phyloP scores from a whole-genome alignment of 2,329 filamentous ascomycete species.

The Colletotrichum camelliae region DNA sequence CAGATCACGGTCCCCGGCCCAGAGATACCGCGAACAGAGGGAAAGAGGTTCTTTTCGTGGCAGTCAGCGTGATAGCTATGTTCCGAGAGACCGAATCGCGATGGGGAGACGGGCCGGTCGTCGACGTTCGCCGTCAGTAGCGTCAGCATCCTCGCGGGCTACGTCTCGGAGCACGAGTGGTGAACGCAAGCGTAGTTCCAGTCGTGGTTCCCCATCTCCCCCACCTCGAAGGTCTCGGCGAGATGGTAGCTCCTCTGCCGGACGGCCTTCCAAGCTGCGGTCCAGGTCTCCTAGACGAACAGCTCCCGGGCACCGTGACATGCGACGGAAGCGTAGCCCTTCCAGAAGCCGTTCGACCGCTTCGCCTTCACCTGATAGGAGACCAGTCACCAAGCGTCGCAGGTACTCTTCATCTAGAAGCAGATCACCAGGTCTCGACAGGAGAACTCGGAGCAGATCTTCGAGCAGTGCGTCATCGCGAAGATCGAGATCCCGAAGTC shows the following conservation, averaged over 20 bases:
- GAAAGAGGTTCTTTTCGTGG: constrained; percentile 45
- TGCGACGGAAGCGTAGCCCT: constrained; percentile 26
- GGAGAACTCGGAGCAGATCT: constrained; percentile 35
- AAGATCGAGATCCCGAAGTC: constrained; percentile 44
- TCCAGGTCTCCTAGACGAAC: constrained; percentile 41
- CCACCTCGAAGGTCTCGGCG: constrained; percentile 38
- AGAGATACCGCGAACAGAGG: constrained; percentile 47
- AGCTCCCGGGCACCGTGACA: constrained; percentile 25
- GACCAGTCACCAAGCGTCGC: constrained; percentile 53
- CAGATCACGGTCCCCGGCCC: constrained; percentile 54
- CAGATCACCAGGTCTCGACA: constrained; percentile 44
- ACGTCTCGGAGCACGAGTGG: constrained; percentile 36
- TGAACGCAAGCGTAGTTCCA: constrained; percentile 33
- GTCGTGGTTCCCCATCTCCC: constrained; percentile 36
- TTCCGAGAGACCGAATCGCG: constrained; percentile 54
- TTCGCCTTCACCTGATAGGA: constrained; percentile 40
- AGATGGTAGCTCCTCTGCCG: constrained; percentile 32
- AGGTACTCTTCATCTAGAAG: constrained; percentile 55
- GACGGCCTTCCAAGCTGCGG: constrained; percentile 40
- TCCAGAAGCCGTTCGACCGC: constrained; percentile 31
- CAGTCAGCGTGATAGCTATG: constrained; percentile 55
- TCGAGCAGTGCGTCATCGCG: constrained; percentile 44
- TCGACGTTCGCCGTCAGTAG: constrained; percentile 42
- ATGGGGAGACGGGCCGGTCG: constrained; percentile 45
- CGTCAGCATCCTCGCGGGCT: constrained; percentile 33